phyloP scores from a whole-genome alignment of 2,329 filamentous ascomycete genomes.

The Penicillium olsonii region DNA sequence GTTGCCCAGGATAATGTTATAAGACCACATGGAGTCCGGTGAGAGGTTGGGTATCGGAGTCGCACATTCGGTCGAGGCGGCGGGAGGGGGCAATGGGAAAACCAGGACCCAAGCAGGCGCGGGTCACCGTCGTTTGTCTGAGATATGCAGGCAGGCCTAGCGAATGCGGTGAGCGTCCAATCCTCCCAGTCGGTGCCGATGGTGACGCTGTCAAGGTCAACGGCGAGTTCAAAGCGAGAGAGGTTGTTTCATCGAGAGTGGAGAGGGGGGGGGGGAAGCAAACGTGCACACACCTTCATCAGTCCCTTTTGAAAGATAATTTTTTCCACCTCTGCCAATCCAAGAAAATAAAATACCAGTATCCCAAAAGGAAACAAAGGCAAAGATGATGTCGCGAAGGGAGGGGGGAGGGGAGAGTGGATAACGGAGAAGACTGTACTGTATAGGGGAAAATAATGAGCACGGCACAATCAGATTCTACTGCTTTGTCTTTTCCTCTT shows the following conservation, averaged over 20 bases:
- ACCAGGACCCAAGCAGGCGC: conserved; percentile 22
- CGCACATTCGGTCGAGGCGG: conserved; percentile 40
- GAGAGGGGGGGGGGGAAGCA: conserved; percentile 2
- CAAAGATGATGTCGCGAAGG: neutral
- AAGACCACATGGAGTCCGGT: conserved; percentile 43
- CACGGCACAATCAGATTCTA: neutral
- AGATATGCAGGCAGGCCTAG: conserved; percentile 19
- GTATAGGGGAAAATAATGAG: conserved; percentile 16
- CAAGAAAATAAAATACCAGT: neutral
- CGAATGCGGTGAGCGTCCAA: conserved; percentile 21
- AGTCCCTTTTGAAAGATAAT: conserved; percentile 25
- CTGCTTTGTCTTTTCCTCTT: neutral
- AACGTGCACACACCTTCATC: conserved; percentile 30
- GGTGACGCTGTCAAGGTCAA: conserved; percentile 19
- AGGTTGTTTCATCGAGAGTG: conserved; percentile 26
- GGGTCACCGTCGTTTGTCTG: conserved; percentile 31
- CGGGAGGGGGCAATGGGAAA: conserved; percentile 18
- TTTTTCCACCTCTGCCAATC: conserved; percentile 21
- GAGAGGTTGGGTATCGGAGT: conserved; percentile 29
- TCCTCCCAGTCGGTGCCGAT: conserved; percentile 21
- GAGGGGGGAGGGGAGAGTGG: conserved; percentile 16
- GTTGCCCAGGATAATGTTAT: conserved; percentile 35
- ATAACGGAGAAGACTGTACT: conserved; percentile 21
- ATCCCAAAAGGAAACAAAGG: conserved; percentile 10
- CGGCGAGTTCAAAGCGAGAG: conserved; percentile 4